Percentiles rank a stretch among this genome's conserved stretches.
phyloP scores from a whole-genome alignment of 208 protist genomes.

The Trypanosoma mega region DNA sequence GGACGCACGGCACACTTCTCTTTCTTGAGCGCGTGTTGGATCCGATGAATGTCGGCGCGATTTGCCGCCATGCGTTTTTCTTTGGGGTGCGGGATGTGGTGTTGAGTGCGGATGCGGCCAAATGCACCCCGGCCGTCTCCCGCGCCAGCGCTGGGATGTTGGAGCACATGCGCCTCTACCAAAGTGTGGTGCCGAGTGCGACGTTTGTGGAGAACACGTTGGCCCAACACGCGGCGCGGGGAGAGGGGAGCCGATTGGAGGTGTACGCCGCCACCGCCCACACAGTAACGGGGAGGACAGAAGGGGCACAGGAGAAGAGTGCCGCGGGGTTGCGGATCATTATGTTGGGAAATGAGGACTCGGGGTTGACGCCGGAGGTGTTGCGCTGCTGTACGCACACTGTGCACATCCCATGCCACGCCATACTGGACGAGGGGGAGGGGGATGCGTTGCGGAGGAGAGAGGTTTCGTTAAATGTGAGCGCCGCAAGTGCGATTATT shows the following conservation, averaged over 20 bases:
- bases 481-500: constrained; percentile 66
- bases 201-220: constrained; percentile 38
- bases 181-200: constrained; percentile 28
- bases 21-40: constrained; percentile 80
- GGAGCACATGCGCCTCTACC: constrained; percentile 67
- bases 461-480: constrained; percentile 84
- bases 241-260: constrained; percentile 4
- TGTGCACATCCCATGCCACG: constrained; percentile 52
- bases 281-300: neutral
- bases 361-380: constrained; percentile 45
- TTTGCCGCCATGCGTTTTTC: constrained; percentile 74
- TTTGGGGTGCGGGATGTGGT: constrained; percentile 64
- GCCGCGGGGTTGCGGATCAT: constrained; percentile 26
- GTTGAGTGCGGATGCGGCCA: constrained; percentile 52
- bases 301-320: neutral
- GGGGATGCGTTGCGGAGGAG: constrained; percentile 26
- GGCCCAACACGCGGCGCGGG: constrained; percentile 10
- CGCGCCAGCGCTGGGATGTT: constrained; percentile 73
- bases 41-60: constrained; percentile 71
- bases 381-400: constrained; percentile 53
- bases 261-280: constrained; percentile 19
- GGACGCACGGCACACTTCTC: constrained; percentile 23
- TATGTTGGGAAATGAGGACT: constrained; percentile 76
- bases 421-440: constrained; percentile 23
- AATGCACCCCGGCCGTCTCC: constrained; percentile 68